Evolutionary conservation across 1,139 yeast genomes (phyloP), one percentile per base, ranked within the genome.

Genomic region (Debaryomycetaceae sp.): DNA sequence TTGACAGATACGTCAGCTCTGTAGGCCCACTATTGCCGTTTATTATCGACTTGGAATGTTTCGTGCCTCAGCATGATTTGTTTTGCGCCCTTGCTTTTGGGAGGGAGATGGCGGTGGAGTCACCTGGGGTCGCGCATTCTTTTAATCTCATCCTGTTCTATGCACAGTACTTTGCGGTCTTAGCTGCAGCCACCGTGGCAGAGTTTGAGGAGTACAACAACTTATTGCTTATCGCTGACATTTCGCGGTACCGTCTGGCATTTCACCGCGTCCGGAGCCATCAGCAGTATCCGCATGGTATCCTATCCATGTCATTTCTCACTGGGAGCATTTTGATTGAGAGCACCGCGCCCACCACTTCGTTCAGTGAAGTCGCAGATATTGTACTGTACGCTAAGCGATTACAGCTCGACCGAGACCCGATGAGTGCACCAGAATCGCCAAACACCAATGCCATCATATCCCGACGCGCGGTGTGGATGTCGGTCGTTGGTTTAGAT

Each of bases 401-500:
- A 29, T 51, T 72, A 20, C 73, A 70, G 32, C 49, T 74, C 29
- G 73, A 74, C 40, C 64, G 74, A 41, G 82, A 74, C 40, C 82
- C 82, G 1, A 57, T 65, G 4, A 45, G 58, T 2, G 61, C 67
- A 27, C 64, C 73, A 32, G 58, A 67, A 16, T 61, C 72, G 18
- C 52, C 59, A 10, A 68, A 71, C 37, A 53, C 61, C 44, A 62
- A 59, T 31, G 57, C 64, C 10, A 61, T 73, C 4, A 73, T 70
- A 33, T 58, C 65, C 29, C 57, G 77, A 45, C 55, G 81, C 41
- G 44, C 72, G 31, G 45, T 75, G 13, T 75, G 81, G 80, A 75
- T 80, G 80, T 73, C 72, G 22, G 70, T 74, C 4, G 73, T 73
- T 39, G 72, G 73, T 13, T 51, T 75, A 31, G 82, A 75, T 44